These are phyloP conservation scores for Lathyrus oleraceus DNA, from an alignment of 306 rosid species.

Conservation along the genomic window DNA sequence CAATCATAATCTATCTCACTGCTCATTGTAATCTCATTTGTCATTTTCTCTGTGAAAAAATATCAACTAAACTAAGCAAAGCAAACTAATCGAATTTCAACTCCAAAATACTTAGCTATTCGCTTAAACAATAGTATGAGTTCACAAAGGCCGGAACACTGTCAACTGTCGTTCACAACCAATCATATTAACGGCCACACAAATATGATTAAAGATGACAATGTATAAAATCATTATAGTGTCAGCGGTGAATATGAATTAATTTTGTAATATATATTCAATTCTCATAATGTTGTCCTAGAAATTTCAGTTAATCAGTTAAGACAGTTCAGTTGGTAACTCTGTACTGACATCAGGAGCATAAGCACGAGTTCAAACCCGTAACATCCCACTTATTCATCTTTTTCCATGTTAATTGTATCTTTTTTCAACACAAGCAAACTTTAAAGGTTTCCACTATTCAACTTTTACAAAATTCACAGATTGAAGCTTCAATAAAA, in stretches of 20 bases:
- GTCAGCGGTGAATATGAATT: no score
- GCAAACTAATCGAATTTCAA: slow-evolving; percentile 11
- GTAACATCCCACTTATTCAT: not conserved
- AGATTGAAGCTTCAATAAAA: not conserved
- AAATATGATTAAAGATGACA: no score
- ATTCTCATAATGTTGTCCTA: not conserved
- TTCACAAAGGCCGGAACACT: not conserved
- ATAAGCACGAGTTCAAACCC: no score
- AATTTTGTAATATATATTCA: not conserved
- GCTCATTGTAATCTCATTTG: slow-evolving; percentile 35
- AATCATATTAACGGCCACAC: no score
- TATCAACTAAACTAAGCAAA: slow-evolving; percentile 34
- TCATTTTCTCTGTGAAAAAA: slow-evolving; percentile 41
- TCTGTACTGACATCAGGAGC: no score
- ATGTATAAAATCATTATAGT: no score
- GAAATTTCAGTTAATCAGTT: no score
- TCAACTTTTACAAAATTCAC: slow-evolving; percentile 43
- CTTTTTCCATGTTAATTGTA: not conserved
- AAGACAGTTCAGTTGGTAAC: no score
- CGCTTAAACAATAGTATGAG: not conserved
- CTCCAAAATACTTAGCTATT: not conserved
- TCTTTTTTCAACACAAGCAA: slow-evolving; percentile 31
- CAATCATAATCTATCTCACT: slow-evolving; percentile 41
- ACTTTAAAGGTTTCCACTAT: slow-evolving; percentile 40
- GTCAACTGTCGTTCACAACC: not conserved